Evolutionary conservation across 1,284 basidiomycete genomes (phyloP).

Genomic region (Apiotrichum porosum): DNA sequence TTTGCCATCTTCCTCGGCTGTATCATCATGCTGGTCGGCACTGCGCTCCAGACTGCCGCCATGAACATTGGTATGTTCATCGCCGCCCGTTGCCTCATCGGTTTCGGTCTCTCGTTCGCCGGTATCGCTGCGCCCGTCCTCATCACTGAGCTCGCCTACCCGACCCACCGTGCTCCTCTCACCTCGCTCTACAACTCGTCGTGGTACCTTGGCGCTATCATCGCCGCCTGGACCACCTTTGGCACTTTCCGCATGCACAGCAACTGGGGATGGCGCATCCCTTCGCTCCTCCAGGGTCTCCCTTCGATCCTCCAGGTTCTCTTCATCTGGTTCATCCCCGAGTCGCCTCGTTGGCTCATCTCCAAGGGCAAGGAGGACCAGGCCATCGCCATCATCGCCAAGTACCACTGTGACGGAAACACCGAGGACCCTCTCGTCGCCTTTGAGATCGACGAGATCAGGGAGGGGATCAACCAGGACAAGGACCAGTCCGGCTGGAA

Average conservation of each 20-base stretch:
- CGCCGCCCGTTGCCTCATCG: constrained; percentile 57
- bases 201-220: constrained; percentile 20
- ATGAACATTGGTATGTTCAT: constrained; percentile 69
- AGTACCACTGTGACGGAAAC: constrained; percentile 60
- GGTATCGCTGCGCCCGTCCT: constrained; percentile 61
- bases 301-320: constrained; percentile 32
- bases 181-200: constrained; percentile 23
- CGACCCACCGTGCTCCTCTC: constrained; percentile 62
- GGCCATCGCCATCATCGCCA: constrained; percentile 74
- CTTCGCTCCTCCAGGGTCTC: constrained; percentile 50
- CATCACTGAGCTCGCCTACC: constrained; percentile 72
- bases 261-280: constrained; percentile 44
- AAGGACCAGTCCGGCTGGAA: constrained; percentile 45
- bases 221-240: constrained; percentile 20
- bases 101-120: constrained; percentile 51
- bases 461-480: constrained; percentile 31
- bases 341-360: constrained; percentile 26
- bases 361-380: constrained; percentile 18
- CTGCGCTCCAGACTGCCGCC: constrained; percentile 30
- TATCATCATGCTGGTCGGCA: constrained; percentile 29
- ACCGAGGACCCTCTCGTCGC: constrained; percentile 37
- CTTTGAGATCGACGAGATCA: constrained; percentile 46
- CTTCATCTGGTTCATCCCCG: constrained; percentile 20
- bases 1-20: constrained; percentile 31
- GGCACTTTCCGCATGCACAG: constrained; percentile 33